phyloP scores from a whole-genome alignment of 2,329 filamentous ascomycete species.

The Penicillium olsonii region DNA sequence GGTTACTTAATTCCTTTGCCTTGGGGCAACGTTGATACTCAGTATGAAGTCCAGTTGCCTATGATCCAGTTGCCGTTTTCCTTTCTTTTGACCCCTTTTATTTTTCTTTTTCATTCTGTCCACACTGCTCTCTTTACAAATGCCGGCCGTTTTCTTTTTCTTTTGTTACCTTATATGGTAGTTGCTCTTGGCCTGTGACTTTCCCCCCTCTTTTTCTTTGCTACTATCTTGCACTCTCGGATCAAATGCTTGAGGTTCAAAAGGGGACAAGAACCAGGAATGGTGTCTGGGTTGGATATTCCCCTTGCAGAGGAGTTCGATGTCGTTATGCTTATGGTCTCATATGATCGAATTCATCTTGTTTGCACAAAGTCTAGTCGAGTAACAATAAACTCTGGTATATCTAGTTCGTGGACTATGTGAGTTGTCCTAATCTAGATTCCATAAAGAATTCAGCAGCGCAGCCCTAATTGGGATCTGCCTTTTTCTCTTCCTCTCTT shows the following conservation, averaged over 20 bases:
- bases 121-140: slow-evolving; percentile 9
- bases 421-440: too few species aligned
- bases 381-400: too few species aligned
- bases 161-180: slow-evolving; percentile 6
- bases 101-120: slow-evolving; percentile 4
- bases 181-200: slow-evolving; percentile 1
- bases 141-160: slow-evolving; percentile 12
- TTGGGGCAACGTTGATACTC: slow-evolving; percentile 16
- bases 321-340: slow-evolving; percentile 13
- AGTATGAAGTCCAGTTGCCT: slow-evolving; percentile 10
- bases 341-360: slow-evolving; percentile 8
- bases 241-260: slow-evolving; percentile 1
- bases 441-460: too few species aligned
- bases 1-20: slow-evolving; percentile 26
- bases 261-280: slow-evolving; percentile 4
- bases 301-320: slow-evolving; percentile 10
- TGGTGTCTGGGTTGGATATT: slow-evolving; percentile 9
- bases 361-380: background rate
- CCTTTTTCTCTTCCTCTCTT: too few species aligned
- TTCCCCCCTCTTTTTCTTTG: background rate
- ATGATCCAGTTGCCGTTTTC: slow-evolving; percentile 10
- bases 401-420: too few species aligned
- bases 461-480: too few species aligned
- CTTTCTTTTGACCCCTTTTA: slow-evolving; percentile 10
- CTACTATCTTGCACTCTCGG: background rate